phyloP scores from a whole-genome alignment of 345 rosid genomes.

The Populus alba region DNA sequence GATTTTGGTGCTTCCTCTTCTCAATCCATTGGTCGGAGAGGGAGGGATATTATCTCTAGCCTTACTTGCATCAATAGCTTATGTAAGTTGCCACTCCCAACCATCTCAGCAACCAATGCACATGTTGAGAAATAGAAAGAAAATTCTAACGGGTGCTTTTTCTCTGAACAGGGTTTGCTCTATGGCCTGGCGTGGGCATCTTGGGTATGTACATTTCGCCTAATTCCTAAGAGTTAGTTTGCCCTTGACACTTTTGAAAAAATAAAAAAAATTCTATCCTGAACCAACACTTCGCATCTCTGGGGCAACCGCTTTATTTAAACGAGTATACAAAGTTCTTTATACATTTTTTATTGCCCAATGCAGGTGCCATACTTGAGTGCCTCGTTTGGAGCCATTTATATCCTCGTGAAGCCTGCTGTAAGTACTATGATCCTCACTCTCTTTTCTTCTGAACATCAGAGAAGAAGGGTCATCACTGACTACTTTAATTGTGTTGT shows the following conservation, averaged over 20 bases:
- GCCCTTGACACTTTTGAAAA: not conserved
- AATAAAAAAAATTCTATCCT: not conserved
- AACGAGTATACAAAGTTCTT: not conserved
- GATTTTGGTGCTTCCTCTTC: slow-evolving; percentile 50
- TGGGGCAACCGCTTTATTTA: not conserved
- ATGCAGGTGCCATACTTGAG: slow-evolving; percentile 51
- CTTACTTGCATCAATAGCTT: slow-evolving; percentile 52
- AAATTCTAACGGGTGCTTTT: not conserved
- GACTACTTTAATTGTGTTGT: not conserved
- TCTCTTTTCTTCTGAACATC: not conserved
- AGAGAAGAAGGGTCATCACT: not conserved
- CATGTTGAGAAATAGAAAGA: not conserved
- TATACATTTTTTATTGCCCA: not conserved
- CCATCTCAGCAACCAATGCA: not conserved
- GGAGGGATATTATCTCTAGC: slow-evolving; percentile 40
- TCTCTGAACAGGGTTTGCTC: slow-evolving; percentile 41
- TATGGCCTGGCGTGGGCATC: slow-evolving; percentile 59
- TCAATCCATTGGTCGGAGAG: slow-evolving; percentile 49
- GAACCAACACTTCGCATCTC: not conserved
- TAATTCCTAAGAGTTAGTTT: not conserved
- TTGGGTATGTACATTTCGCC: slow-evolving; percentile 38
- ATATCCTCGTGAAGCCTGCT: slow-evolving; percentile 45
- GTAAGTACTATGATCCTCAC: slow-evolving; percentile 21
- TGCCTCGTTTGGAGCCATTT: slow-evolving; percentile 54
- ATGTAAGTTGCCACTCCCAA: slow-evolving; percentile 33